Base-by-base conservation (phyloP, 1,139 yeast species). In the Suhomyces atakaporum region DNA sequence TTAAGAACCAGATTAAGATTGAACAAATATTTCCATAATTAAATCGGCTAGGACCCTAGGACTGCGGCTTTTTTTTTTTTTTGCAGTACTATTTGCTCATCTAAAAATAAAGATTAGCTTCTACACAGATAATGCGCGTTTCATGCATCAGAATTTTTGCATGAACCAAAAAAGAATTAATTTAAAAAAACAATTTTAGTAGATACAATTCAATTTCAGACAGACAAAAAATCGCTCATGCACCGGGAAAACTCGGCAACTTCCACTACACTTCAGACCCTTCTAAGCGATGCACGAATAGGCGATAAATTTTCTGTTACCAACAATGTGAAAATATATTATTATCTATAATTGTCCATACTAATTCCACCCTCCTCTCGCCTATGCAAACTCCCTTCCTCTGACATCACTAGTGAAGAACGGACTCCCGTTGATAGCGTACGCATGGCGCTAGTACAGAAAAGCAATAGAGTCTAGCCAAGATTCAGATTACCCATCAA, bases 31-130 rank as follows among this genome's bases (percentile, higher is more conserved):
- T 31, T 31, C 34, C 36, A 33, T 25, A 28, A 27, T 33, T 39
- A 25, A 32, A 35, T 35, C 39, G 39, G 39, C 36, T 39, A 39
- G 39, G 42, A 33, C 41, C 36, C 39, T 35, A 38, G 36, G 31
- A 16, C 35, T 31, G 33, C 35, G 23, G 30, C 16, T 24, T 27
- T 31, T 31, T 29, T 34, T 25, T 29, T 23, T 24, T 30, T 25
- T 25, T 18, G 27, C 28, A 30, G 22, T 20, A 27, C 35, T 32
- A 13, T 33, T 26, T 29, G 23, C 25, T 20, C 28, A 29, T 25
- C 36, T 29, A 32, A 32, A 38, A 38, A 38, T 34, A 38, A 34
- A 34, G 32, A 34, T 38, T 29, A 31, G 28, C 35, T 38, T 38
- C 41, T 20, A 38, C 35, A 25, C 41, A 38, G 38, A 27, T 38